Evolutionary conservation across 257 asterid genomes (phyloP), one percentile per base, ranked within the genome.

Genomic region (Solanum chilense): DNA sequence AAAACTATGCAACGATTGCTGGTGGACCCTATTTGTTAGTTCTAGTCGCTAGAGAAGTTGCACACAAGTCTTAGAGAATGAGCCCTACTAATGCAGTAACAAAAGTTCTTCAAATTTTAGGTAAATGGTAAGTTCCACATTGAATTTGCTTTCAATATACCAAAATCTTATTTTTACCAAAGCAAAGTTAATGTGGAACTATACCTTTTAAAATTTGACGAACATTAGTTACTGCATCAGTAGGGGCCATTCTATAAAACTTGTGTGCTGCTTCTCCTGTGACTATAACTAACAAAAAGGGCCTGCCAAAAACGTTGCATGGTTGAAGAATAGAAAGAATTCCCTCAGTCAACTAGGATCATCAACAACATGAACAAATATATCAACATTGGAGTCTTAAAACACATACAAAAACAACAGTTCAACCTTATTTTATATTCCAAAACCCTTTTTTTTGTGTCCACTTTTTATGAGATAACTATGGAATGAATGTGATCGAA

Each of bases 221-320:
- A 91, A 95, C 99, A 87, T 87, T 90, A 42, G 87, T 88, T 89
- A 91, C 95, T 66, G 96, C 93, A 89, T 92, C 92, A 62, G 93
- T 91, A 64, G 98, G 97, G 82, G 93, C 92, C 91, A 90, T 93
- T 66, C 60, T 88, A 93, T 97, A 99, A 92, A 95, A 93, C 90
- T 90, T 91, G 91, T 94, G 94, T 85, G 99, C 98, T 90, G n/a
- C 98, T 93, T 94, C 97, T 88, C 98, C 95, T 41, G 98, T 97
- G 52, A 95, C 99, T 87, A 96, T 87, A 89, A 96, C 99, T 89
- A 95, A 91, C 94, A 95, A 93, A 89, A 96, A 91, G 62, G 99
- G 94, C 75, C 99, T 99, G 87, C 99, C 99, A 84, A 97, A 99
- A 25, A 97, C 97, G 97, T 93, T 81, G 98, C 96, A 78, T 93